phyloP scores from a whole-genome alignment of 1,284 basidiomycete species.

The Fomitopsis palustris region DNA sequence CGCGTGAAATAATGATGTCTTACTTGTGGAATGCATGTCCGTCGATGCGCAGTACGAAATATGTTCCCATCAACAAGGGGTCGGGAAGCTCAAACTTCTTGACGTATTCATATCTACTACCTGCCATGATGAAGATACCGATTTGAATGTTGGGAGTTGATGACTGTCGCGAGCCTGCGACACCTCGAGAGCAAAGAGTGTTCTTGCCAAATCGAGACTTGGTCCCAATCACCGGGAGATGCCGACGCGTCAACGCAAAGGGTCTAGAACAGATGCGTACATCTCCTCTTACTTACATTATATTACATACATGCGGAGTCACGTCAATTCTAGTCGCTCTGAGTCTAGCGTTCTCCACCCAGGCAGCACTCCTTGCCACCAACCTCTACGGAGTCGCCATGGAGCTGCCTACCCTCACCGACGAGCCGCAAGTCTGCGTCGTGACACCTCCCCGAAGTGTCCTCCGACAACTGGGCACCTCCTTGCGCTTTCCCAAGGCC shows the following conservation, averaged over 20 bases:
- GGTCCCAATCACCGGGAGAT: not conserved
- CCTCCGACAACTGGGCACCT: not conserved
- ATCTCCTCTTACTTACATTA: no score
- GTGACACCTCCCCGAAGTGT: not conserved
- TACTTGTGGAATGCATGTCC: slow-evolving; percentile 95
- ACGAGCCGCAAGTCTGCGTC: not conserved
- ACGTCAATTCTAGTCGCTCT: no score
- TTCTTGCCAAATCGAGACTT: not conserved
- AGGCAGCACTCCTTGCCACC: no score
- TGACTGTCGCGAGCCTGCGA: no score
- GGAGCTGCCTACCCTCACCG: not conserved
- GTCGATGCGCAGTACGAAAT: slow-evolving; percentile 86
- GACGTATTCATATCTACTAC: slow-evolving; percentile 90
- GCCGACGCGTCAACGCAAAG: not conserved
- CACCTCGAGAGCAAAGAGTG: no score
- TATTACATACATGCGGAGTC: no score
- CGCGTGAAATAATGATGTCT: slow-evolving; percentile 15
- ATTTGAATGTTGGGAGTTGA: no score
- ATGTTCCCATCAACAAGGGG: slow-evolving; percentile 79
- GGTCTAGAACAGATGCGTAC: no score
- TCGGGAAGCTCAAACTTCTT: slow-evolving; percentile 90
- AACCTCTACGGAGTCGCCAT: not conserved
- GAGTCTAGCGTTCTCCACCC: no score
- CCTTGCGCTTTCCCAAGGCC: not conserved
- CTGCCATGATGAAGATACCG: slow-evolving; percentile 88